Evolutionary conservation across 768 basidiomycete species (phyloP).

Genomic region (Tricholoma saponaceum): DNA sequence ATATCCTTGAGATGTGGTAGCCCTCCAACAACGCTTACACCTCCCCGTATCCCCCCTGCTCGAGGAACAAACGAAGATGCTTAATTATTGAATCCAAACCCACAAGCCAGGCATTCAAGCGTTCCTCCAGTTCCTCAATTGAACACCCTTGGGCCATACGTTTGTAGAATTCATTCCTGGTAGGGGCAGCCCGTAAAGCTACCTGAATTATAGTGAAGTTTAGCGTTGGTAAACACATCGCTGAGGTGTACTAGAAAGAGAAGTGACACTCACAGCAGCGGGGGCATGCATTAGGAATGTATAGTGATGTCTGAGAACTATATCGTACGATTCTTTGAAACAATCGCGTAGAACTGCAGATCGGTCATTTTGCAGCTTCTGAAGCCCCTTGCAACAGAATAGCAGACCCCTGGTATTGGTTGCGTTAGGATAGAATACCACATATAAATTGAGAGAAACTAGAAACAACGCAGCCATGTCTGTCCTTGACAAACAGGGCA

Average conservation of each 20-base stretch:
- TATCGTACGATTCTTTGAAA: constrained; percentile 69
- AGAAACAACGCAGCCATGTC: too few relatives aligned
- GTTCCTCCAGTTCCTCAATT: not conserved
- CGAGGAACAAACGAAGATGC: not conserved
- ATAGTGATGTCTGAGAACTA: constrained; percentile 62
- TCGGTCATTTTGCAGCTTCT: constrained; percentile 56
- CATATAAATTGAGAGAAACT: not conserved
- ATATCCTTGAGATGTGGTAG: too few relatives aligned
- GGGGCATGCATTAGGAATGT: constrained; percentile 62
- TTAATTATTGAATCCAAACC: not conserved
- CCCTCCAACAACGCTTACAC: not conserved
- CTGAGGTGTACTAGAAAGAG: not conserved
- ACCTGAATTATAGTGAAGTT: not conserved
- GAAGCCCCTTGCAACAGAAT: constrained; percentile 64
- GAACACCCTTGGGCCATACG: not conserved
- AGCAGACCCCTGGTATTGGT: constrained; percentile 49
- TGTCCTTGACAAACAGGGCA: too few relatives aligned
- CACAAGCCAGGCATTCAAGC: not conserved
- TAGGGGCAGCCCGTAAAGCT: not conserved
- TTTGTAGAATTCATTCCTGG: not conserved
- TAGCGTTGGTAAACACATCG: not conserved
- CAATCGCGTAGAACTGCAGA: constrained; percentile 55
- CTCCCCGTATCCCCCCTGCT: not conserved
- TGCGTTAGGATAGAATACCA: too few relatives aligned
- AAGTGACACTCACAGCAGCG: constrained; percentile 44